These are phyloP conservation scores for Leersia perrieri DNA, from an alignment of 176 grass and related monocot species.

Conservation along the genomic window DNA sequence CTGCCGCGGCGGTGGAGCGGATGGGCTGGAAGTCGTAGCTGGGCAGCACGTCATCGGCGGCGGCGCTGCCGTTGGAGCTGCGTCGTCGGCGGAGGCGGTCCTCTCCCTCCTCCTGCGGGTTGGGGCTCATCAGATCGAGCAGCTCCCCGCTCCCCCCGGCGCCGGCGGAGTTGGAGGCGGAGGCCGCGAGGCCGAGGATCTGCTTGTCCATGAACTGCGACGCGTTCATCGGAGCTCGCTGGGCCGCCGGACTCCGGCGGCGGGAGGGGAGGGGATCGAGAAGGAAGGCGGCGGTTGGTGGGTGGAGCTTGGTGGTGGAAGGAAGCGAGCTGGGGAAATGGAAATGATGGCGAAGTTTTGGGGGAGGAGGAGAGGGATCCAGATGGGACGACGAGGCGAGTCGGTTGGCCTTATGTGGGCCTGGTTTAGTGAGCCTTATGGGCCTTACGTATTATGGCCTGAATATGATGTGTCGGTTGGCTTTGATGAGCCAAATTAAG, in stretches of 20 bases:
- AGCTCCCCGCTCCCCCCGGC: conserved; percentile 36
- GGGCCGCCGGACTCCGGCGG: conserved; percentile 19
- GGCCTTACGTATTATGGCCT: not conserved
- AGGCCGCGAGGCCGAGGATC: conserved; percentile 60
- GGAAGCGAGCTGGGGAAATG: conserved; percentile 21
- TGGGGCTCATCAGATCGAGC: conserved; percentile 64
- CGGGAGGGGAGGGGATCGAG: not conserved
- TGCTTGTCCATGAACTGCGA: conserved; percentile 91
- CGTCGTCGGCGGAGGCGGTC: conserved; percentile 32
- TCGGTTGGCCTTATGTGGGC: conserved; percentile 1
- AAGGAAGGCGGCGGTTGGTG: conserved; percentile 10
- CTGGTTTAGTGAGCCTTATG: not conserved
- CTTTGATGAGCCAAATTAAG: not conserved
- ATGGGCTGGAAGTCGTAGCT: conserved; percentile 84
- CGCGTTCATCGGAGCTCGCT: conserved; percentile 51
- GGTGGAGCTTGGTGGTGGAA: not conserved
- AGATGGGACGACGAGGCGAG: conserved; percentile 24
- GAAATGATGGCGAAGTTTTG: not conserved
- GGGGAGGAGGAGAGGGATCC: conserved; percentile 4
- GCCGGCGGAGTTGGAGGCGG: conserved; percentile 18
- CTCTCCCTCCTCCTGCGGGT: conserved; percentile 48
- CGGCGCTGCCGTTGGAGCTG: conserved; percentile 34
- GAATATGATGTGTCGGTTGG: too few relatives aligned
- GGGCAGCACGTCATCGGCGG: conserved; percentile 48
- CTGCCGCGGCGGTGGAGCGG: conserved; percentile 7